A percentile compares a stretch with the other conserved stretches of the same genome.
Evolutionary conservation across 331 rosid genomes (phyloP).

Genomic region (Pyracantha coccinea): DNA sequence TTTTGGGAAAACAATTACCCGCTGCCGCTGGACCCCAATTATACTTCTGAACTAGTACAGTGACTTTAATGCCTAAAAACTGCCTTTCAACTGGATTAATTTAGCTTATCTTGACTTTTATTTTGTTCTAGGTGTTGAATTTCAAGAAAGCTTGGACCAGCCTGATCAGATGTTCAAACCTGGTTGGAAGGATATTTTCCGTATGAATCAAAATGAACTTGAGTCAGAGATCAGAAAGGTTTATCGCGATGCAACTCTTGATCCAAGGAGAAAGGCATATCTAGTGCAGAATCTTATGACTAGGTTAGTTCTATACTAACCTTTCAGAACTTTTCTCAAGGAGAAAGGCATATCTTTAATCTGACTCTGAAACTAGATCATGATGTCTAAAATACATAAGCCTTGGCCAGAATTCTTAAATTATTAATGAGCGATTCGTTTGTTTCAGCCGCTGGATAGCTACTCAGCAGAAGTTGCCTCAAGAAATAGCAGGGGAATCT

Average conservation of each 20-base stretch:
- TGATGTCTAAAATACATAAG: constrained; percentile 7
- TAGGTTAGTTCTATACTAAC: constrained; percentile 43
- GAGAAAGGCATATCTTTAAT: too few relatives aligned
- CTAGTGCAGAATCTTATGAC: constrained; percentile 99
- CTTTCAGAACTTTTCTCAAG: background rate
- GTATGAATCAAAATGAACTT: constrained; percentile 97
- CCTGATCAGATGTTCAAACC: constrained; percentile 98
- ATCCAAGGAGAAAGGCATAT: constrained; percentile 97
- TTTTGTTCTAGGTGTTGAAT: constrained; percentile 48
- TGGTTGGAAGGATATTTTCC: constrained; percentile 99
- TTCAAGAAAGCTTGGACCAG: constrained; percentile 79
- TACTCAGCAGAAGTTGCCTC: constrained; percentile 87
- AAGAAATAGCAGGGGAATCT: constrained; percentile 49
- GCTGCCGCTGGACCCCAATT: background rate
- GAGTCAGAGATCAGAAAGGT: constrained; percentile 98
- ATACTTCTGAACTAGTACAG: background rate
- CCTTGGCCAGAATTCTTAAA: background rate
- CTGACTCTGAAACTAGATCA: constrained; percentile 2
- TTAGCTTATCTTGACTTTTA: background rate
- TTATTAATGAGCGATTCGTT: constrained; percentile 15
- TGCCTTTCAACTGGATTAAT: background rate
- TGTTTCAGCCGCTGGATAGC: constrained; percentile 94
- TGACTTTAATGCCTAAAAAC: background rate
- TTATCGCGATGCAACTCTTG: constrained; percentile 86
- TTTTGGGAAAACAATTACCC: background rate